Evolutionary conservation across 805 yeast species (phyloP).

Genomic region (Yamadazyma phyllophila): DNA sequence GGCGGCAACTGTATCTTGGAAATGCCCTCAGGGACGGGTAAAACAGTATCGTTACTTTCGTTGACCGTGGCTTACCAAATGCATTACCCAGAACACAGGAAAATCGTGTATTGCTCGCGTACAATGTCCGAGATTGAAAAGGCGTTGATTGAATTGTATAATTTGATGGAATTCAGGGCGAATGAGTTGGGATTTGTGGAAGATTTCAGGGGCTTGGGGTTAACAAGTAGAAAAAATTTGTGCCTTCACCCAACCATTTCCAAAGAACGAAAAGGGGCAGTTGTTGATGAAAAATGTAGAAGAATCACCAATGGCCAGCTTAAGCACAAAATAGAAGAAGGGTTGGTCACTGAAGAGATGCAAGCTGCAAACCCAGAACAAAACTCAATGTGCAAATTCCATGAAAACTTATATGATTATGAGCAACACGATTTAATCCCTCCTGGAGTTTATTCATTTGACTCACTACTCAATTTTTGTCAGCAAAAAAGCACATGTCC

Average conservation of each 20-base stretch:
- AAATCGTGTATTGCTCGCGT: conserved; percentile 96
- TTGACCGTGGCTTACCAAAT: conserved; percentile 93
- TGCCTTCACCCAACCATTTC: conserved; percentile 88
- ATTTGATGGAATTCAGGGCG: conserved; percentile 82
- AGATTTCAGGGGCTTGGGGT: conserved; percentile 90
- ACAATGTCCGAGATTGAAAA: conserved; percentile 99
- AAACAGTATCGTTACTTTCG: conserved; percentile 88
- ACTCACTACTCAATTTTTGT: conserved; percentile 74
- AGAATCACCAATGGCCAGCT: conserved; percentile 90
- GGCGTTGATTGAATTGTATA: conserved; percentile 87
- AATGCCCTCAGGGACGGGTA: conserved; percentile 99
- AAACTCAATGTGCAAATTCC: conserved; percentile 69
- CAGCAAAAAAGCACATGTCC: conserved; percentile 84
- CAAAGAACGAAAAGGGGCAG: conserved; percentile 83
- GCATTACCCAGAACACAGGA: conserved; percentile 91
- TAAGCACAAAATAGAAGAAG: conserved; percentile 57
- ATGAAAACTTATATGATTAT: conserved; percentile 80
- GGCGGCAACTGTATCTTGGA: conserved; percentile 96
- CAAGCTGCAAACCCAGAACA: conserved; percentile 42
- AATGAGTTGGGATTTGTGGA: conserved; percentile 82
- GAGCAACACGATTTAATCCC: conserved; percentile 91
- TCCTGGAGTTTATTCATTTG: conserved; percentile 92
- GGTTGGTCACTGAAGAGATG: conserved; percentile 50
- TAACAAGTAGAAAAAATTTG: conserved; percentile 90
- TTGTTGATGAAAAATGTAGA: conserved; percentile 96